Percentiles rank a stretch among this genome's conserved stretches.
These are phyloP conservation scores for Periconia sp. DNA, from an alignment of 2,329 filamentous ascomycete genomes.

Conservation along the genomic window DNA sequence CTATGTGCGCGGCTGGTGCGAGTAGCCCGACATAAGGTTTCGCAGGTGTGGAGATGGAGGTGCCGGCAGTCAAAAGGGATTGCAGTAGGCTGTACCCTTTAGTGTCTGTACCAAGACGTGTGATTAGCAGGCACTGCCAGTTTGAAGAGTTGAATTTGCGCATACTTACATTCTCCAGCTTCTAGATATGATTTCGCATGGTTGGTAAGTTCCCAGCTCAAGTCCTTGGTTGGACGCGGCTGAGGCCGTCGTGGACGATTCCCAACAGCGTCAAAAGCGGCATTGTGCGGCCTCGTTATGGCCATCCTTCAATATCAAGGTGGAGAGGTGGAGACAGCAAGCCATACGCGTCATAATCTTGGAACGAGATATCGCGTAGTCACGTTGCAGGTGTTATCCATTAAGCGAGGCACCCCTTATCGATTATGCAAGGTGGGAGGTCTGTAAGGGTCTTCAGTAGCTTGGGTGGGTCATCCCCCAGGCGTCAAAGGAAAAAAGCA, in stretches of 20 bases:
- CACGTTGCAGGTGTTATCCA: not conserved
- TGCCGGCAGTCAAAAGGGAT: conserved; percentile 34
- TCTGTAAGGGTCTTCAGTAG: too few relatives aligned
- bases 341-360: not conserved
- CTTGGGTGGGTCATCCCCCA: too few relatives aligned
- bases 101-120: conserved; percentile 25
- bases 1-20: conserved; percentile 72
- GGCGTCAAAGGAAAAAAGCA: too few relatives aligned
- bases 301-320: not conserved
- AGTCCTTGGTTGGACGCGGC: conserved; percentile 32
- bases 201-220: conserved; percentile 38
- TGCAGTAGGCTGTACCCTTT: conserved; percentile 38
- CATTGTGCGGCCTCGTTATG: conserved; percentile 2
- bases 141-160: not conserved
- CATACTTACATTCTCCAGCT: conserved; percentile 30
- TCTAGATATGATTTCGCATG: conserved; percentile 42
- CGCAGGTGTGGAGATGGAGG: conserved; percentile 36
- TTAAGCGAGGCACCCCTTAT: not conserved
- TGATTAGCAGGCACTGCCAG: not conserved
- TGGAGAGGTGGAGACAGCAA: not conserved
- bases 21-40: conserved; percentile 56
- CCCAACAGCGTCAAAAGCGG: conserved; percentile 25
- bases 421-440: too few relatives aligned
- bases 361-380: not conserved
- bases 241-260: conserved; percentile 27